Evolutionary conservation across 805 yeast species (phyloP).

Genomic region (Schwanniomyces occidentalis): DNA sequence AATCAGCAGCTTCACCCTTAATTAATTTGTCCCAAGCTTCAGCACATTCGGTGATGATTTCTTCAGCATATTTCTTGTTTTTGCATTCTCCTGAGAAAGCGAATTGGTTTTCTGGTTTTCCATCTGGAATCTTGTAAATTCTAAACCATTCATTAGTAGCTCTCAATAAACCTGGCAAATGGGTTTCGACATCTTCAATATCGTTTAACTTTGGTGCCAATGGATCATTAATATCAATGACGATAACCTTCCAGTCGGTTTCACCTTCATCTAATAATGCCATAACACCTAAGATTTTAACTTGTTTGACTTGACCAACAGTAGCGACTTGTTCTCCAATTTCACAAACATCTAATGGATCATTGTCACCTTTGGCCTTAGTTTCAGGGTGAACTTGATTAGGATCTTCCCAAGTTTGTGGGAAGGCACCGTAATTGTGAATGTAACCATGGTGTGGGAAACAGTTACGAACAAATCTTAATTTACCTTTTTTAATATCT

Average conservation of each 20-base stretch:
- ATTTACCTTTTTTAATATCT: constrained; percentile 96
- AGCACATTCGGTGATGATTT: constrained; percentile 62
- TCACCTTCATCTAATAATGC: constrained; percentile 92
- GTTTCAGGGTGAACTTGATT: constrained; percentile 64
- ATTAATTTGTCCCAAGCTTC: constrained; percentile 66
- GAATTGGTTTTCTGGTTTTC: constrained; percentile 72
- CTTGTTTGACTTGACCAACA: constrained; percentile 58
- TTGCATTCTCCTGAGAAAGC: constrained; percentile 72
- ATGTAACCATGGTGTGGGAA: constrained; percentile 99
- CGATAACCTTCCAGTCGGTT: constrained; percentile 91
- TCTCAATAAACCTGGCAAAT: constrained; percentile 70
- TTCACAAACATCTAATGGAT: constrained; percentile 77
- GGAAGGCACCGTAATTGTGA: constrained; percentile 98
- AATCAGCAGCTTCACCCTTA: constrained; percentile 37
- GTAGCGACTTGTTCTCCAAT: constrained; percentile 48
- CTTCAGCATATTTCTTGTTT: constrained; percentile 57
- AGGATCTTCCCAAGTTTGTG: constrained; percentile 86
- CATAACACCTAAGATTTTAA: constrained; percentile 71
- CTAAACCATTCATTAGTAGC: constrained; percentile 79
- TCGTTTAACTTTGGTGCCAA: constrained; percentile 59
- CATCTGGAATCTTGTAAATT: constrained; percentile 80
- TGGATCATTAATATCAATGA: constrained; percentile 67
- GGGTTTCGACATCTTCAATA: constrained; percentile 64
- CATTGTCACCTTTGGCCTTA: constrained; percentile 80
- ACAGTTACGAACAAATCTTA: constrained; percentile 94